These are phyloP conservation scores for Papiliotrema flavescens DNA, from an alignment of 1,284 basidiomycete species.

Conservation along the genomic window DNA sequence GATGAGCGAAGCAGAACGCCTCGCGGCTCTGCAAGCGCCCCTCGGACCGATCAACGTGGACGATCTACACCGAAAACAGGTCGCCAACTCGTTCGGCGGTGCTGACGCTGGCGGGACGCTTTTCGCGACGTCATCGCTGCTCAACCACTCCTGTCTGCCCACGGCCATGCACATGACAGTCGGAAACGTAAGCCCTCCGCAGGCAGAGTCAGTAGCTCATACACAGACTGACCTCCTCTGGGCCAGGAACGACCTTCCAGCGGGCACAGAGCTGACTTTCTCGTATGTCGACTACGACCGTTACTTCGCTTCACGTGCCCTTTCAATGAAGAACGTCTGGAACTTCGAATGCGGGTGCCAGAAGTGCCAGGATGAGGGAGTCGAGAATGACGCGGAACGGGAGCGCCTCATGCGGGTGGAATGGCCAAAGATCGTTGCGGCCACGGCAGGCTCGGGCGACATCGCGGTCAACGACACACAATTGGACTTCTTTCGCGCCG, in stretches of 20 bases:
- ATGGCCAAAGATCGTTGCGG: background rate
- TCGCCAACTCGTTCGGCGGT: background rate
- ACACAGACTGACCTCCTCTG: background rate
- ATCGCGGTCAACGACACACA: too few species aligned
- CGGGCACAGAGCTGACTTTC: background rate
- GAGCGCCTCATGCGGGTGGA: background rate
- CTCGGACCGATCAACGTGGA: background rate
- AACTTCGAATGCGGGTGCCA: background rate
- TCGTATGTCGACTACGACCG: background rate
- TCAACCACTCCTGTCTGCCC: conserved; percentile 1
- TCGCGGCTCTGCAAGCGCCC: background rate
- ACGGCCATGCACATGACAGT: background rate
- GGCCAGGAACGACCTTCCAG: background rate
- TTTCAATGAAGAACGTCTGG: background rate
- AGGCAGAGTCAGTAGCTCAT: background rate
- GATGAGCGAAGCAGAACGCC: background rate
- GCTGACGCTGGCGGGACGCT: background rate
- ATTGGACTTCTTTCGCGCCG: too few species aligned
- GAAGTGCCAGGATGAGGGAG: background rate
- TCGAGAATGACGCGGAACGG: background rate
- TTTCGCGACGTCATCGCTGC: background rate
- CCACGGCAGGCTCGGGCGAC: too few species aligned
- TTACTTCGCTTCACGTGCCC: background rate
- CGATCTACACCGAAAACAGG: background rate
- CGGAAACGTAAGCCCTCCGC: background rate